Base-by-base conservation (phyloP, 1,139 yeast species). In the Pichia sp. region DNA sequence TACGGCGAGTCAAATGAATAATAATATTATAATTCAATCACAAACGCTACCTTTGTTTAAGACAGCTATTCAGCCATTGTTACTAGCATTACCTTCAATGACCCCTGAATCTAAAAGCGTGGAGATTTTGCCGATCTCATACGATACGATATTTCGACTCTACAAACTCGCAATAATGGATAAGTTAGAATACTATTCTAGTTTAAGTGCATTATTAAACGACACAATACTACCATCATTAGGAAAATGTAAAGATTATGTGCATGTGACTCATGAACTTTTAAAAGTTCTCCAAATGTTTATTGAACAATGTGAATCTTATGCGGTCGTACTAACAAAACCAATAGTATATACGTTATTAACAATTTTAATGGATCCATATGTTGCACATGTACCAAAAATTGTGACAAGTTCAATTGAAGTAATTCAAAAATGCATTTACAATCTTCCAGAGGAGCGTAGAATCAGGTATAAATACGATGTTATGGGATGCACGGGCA, bases 71-170 rank as follows among this genome's bases (percentile, higher is more conserved):
- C 38, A 49, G 6, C 61, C 62, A 3, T 46, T 53, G 24, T 33
- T 59, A 13, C 37, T 59, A 23, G 48, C 59, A 10, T 42, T 59
- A 25, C 63, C 63, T 2, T 35, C 55, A 5, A 47, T 55, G 19
- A 57, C 60, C 4, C 56, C 61, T 0, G 45, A 38, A 4, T 39
- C 38, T 3, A 49, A 52, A 25, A 51, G 57, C 8, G 23, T 35
- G 2, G 1, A 19, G 6, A 45, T 57, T 5, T 37, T 59, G 2
- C 51, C 53, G 1, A 21, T 43, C 11, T 52, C 58, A 0, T 59
- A 59, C 26, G 38, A 46, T 13, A 37, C 56, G 0, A 36, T 48
- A 5, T 31, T 55, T 3, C 33, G 37, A 2, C 28, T 58, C 13
- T 40, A 43, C 25, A 28, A 45, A 18, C 25, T 41, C 4, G 24